Evolutionary conservation across 1,284 basidiomycete species (phyloP).

Genomic region (Trichosporon sp.): DNA sequence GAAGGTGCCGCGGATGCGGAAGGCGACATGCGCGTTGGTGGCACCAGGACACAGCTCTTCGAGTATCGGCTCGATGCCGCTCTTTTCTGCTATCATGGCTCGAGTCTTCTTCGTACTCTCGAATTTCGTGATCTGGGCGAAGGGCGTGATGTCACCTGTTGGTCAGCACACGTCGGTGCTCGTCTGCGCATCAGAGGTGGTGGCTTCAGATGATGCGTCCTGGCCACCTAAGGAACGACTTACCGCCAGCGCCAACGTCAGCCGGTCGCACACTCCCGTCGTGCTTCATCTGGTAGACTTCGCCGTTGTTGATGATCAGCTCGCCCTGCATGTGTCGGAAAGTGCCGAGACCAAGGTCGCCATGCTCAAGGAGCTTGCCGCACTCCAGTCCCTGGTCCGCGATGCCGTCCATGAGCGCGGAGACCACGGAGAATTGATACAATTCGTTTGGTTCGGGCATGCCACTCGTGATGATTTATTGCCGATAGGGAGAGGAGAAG

Average conservation of each 20-base stretch:
- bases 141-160: constrained; percentile 12
- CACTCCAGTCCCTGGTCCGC: constrained; percentile 9
- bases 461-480: not conserved
- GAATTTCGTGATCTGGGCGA: constrained; percentile 15
- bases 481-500: not conserved
- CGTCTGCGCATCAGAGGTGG: not conserved
- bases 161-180: not conserved
- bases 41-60: constrained; percentile 3
- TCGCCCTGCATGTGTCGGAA: constrained; percentile 13
- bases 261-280: constrained; percentile 12
- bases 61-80: constrained; percentile 8
- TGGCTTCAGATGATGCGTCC: not conserved
- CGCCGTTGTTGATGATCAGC: constrained; percentile 15
- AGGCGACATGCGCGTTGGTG: constrained; percentile 13
- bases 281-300: constrained; percentile 14
- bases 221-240: not conserved
- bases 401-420: constrained; percentile 14
- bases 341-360: constrained; percentile 17
- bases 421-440: constrained; percentile 15
- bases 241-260: not conserved
- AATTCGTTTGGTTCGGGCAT: constrained; percentile 9
- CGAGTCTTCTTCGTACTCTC: not conserved
- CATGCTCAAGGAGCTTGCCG: constrained; percentile 6
- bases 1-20: constrained; percentile 16
- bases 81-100: constrained; percentile 1